phyloP scores from a whole-genome alignment of 2,329 filamentous ascomycete species.

The Allantophomopsis cytisporea region DNA sequence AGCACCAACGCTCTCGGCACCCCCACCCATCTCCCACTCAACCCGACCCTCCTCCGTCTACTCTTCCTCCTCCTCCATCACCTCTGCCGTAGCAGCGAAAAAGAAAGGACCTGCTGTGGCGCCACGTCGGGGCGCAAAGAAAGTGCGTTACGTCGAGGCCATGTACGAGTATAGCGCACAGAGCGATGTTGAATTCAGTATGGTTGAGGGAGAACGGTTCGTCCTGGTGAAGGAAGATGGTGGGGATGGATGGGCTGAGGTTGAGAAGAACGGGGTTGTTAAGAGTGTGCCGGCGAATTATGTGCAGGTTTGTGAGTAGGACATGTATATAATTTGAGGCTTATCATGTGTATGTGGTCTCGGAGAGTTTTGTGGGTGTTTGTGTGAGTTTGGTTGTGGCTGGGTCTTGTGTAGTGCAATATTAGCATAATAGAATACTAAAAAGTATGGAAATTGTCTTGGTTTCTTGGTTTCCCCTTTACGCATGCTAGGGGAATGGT shows the following conservation, averaged over 20 bases:
- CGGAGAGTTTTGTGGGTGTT: too few relatives aligned
- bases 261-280: slow-evolving; percentile 77
- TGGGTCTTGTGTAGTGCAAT: too few relatives aligned
- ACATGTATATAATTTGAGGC: too few relatives aligned
- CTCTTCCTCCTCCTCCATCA: slow-evolving; percentile 63
- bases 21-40: slow-evolving; percentile 21
- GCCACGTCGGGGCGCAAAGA: slow-evolving; percentile 82
- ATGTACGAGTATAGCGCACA: slow-evolving; percentile 84
- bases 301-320: slow-evolving; percentile 40
- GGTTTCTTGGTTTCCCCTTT: too few relatives aligned
- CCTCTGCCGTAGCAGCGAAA: slow-evolving; percentile 31
- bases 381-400: too few relatives aligned
- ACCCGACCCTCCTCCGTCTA: slow-evolving; percentile 59
- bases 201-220: slow-evolving; percentile 83
- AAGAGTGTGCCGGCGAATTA: slow-evolving; percentile 93
- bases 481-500: too few relatives aligned
- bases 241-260: slow-evolving; percentile 94
- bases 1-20: slow-evolving; percentile 10
- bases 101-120: slow-evolving; percentile 52
- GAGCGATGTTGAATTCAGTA: slow-evolving; percentile 76
- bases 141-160: slow-evolving; percentile 84
- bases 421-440: too few relatives aligned
- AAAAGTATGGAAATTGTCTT: too few relatives aligned
- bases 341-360: too few relatives aligned
- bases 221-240: slow-evolving; percentile 78